Evolutionary conservation across 73 alveolate genomes (phyloP), one percentile per base, ranked within the genome.

Genomic region (Stentor coeruleus): DNA sequence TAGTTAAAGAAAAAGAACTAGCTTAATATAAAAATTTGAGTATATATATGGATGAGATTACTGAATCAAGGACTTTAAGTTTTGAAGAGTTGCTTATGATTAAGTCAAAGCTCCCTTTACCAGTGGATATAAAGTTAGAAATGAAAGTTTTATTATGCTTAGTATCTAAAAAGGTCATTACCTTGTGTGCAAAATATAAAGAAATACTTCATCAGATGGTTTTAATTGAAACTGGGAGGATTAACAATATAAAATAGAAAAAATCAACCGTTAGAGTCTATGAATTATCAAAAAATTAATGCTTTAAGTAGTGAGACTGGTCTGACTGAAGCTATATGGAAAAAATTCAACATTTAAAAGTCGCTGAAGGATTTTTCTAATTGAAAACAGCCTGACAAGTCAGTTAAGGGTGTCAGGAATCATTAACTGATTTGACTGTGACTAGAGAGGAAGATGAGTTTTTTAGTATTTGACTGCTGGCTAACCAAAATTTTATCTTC

Each of bases 151-250:
- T 75, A 2, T 28, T 26, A 37, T n/a, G 36, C 2, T n/a, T 75
- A 40, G 3, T 75, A n/a, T 66, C 83, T 36, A 15, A 15, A 75
- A 66, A 15, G 39, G 58, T 75, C 58, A 20, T 39, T 14, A 38
- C 83, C n/a, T 35, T 75, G 6, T 75, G 77, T 37, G 84, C 74
- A 37, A 66, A 75, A 2, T 75, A 75, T 38, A 75, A 75, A 75
- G 59, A 39, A 35, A 6, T n/a, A 20, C 2, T 75, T 14, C 72
- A 75, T 35, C n/a, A 75, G 77, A 75, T 75, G 72, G 58, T 75
- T 31, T 20, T 20, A n/a, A 66, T 37, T n/a, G 72, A 75, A 75
- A 37, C 59, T 37, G 81, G 58, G 20, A 75, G 33, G 2, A 39
- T 75, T 26, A 30, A 75, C 6, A 2, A 15, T 66, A 35, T 35